Conservation (phyloP, 1,284 basidiomycete species). For the Ganoderma multipileum region DNA sequence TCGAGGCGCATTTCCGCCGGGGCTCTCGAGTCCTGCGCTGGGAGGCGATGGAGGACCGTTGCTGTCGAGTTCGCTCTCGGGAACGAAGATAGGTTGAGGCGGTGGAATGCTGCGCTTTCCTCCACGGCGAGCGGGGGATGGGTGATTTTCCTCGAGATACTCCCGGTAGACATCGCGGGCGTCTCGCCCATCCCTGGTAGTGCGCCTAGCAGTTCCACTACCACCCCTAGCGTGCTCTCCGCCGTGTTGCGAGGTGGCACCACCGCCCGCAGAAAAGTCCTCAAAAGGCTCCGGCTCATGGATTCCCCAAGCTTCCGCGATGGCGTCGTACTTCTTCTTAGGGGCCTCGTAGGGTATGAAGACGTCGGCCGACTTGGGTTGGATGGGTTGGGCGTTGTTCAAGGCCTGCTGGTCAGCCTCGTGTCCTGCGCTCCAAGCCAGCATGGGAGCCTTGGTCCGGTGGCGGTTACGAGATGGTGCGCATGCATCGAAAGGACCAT, state of each 20-base stretch:
- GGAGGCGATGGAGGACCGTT: slow-evolving; percentile 39
- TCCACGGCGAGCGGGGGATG: slow-evolving; percentile 31
- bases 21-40: slow-evolving; percentile 46
- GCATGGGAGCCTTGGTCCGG: slow-evolving; percentile 79
- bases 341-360: slow-evolving; percentile 63
- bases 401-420: slow-evolving; percentile 49
- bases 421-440: slow-evolving; percentile 68
- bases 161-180: slow-evolving; percentile 50
- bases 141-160: slow-evolving; percentile 47
- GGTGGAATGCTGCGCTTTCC: slow-evolving; percentile 60
- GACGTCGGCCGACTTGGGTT: slow-evolving; percentile 48
- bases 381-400: slow-evolving; percentile 40
- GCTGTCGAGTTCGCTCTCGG: slow-evolving; percentile 53
- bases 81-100: slow-evolving; percentile 80
- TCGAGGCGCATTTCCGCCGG: slow-evolving; percentile 52
- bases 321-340: slow-evolving; percentile 82
- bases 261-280: slow-evolving; percentile 83
- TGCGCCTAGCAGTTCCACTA: slow-evolving; percentile 31
- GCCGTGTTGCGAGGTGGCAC: slow-evolving; percentile 47
- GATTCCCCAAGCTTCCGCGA: slow-evolving; percentile 88
- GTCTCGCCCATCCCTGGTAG: slow-evolving; percentile 44
- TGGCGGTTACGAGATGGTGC: slow-evolving; percentile 86
- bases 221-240: slow-evolving; percentile 28
- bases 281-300: slow-evolving; percentile 89
- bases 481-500: slow-evolving; percentile 88